Conservation (phyloP, 306 rosid genomes). For the Coriaria nepalensis region DNA sequence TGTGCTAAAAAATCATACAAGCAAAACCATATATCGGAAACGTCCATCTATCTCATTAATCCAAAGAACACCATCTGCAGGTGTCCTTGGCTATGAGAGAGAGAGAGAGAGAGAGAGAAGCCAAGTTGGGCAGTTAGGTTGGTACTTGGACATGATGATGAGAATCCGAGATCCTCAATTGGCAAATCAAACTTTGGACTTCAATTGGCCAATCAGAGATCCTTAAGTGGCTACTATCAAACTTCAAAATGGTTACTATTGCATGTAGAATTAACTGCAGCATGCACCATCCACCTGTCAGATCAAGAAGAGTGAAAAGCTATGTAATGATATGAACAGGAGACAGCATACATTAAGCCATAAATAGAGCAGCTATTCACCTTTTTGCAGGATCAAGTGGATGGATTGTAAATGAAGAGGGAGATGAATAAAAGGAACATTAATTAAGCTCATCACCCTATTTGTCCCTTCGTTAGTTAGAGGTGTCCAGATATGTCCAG, state of each 20-base stretch:
- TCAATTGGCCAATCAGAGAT: too few relatives aligned
- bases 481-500: too few relatives aligned
- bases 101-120: too few relatives aligned
- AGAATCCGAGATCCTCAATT: too few relatives aligned
- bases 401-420: neutral
- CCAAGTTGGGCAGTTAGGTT: too few relatives aligned
- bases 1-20: slow-evolving; percentile 43
- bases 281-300: slow-evolving; percentile 55
- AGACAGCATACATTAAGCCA: neutral
- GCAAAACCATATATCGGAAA: slow-evolving; percentile 67
- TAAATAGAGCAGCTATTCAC: neutral
- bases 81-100: too few relatives aligned
- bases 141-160: too few relatives aligned
- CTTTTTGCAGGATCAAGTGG: neutral
- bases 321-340: neutral
- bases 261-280: slow-evolving; percentile 43
- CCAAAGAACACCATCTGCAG: too few relatives aligned
- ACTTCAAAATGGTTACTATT: slow-evolving; percentile 75
- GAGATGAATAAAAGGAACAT: neutral
- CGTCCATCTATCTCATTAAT: slow-evolving; percentile 58
- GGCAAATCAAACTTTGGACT: too few relatives aligned
- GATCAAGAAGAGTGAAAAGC: slow-evolving; percentile 3
- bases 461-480: too few relatives aligned
- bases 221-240: slow-evolving; percentile 30
- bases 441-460: too few relatives aligned